Evolutionary conservation across 169 alveolate genomes (phyloP), one percentile per base, ranked within the genome.

Genomic region (Eimeria nieschulzi): DNA sequence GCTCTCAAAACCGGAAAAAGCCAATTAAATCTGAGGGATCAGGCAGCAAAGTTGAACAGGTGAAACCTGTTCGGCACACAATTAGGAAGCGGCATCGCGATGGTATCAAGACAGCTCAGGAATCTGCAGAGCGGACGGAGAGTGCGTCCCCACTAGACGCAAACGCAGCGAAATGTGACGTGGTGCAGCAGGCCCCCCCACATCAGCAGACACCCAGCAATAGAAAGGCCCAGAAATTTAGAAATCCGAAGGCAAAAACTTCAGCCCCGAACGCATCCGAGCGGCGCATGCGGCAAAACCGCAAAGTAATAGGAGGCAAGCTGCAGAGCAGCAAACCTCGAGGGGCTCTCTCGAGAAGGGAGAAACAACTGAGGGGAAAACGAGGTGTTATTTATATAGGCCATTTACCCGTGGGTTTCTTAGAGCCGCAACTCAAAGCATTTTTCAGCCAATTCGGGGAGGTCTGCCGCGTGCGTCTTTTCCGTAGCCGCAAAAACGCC

Each of bases 331-430:
- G 63, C 17, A 76, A 26, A 33, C 46, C 46, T 33, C 73, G 70
- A n/a, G 64, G 63, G 6, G 5, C 33, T 9, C 23, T 56, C 70
- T 17, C 51, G 1, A n/a, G 51, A 72, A 72, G 54, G 10, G 83
- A 9, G 26, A 26, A 6, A 7, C 70, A 23, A 59, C 12, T n/a
- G 7, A 26, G 51, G 9, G 21, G n/a, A n/a, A 83, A 63, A 0
- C 64, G 92, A 25, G 98, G 97, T 68, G 94, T 94, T 7, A 83
- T 97, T 1, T 97, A 97, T 92, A 94, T 97, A 25, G 98, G 98
- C 15, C 99, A 97, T 70, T 70, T 97, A n/a, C 99, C 99, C 12
- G 92, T 87, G 70, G 98, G 98, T 21, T 94, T 97, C 78, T 91
- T 91, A 51, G 91, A 84, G 72, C 91, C 76, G 5, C 91, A 84